Base-by-base conservation (phyloP, 768 basidiomycete species). In the Naganishia randhawae region DNA sequence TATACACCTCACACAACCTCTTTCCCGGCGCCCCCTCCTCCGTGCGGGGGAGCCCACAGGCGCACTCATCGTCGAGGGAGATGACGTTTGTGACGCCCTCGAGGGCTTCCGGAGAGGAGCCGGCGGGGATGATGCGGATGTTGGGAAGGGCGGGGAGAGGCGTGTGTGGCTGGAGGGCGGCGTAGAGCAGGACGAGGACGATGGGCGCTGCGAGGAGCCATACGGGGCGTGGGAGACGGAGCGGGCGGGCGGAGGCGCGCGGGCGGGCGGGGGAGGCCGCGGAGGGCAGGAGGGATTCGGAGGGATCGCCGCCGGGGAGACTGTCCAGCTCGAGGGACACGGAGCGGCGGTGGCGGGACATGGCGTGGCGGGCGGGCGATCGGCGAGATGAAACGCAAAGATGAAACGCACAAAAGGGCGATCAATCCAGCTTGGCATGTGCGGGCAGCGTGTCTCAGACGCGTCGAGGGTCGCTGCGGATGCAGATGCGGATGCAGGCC, bases 1-100 rank as follows among this genome's bases (percentile, higher is more conserved):
- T 67, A 62, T 78, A 78, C 19, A 77, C 54, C 4, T 67, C 64
- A 67, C 77, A 78, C 25, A 77, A 33, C 50, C 75, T 61, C 51
- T 73, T 8, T 2, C 54, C 76, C 29, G 55, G 55, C 35, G 74
- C 71, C 1, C 22, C 48, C 31, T 48, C 55, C 27, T 45, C 41
- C 4, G 41, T 3, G 41, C 5, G 14, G 37, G 22, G 4, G 37
- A 41, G 2, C 22, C 57, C 57, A 29, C 57, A 61, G 6, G 57
- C 57, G 29, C 57, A 61, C 27, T 61, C 57, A 2, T 61, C 57
- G n/a, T 35, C 57, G n/a, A 61, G 37, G 31, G 57, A 25, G 19
- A 61, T n/a, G 6, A 61, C 57, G 25, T 61, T 61, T 25, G 39
- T 33, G 35, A 27, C 2, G 2, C 3, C 10, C 11, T 19, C 27